phyloP scores from a whole-genome alignment of 768 basidiomycete genomes.

The Goffeauzyma gilvescens region DNA sequence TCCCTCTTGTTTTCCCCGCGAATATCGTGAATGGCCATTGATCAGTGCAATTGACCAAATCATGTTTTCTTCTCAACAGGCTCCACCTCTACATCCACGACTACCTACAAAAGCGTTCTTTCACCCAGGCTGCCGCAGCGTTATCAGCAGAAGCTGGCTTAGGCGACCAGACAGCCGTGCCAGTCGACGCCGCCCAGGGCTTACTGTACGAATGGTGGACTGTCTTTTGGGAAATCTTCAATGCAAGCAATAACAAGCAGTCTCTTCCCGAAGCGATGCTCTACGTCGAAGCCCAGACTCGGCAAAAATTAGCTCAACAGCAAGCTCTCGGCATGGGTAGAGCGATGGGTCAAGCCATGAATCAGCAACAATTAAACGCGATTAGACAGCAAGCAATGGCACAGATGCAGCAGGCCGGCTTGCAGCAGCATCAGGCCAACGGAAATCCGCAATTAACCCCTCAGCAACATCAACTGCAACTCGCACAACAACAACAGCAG shows the following conservation, averaged over 20 bases:
- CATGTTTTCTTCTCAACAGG: too few relatives aligned
- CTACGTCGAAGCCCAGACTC: slow-evolving; percentile 27
- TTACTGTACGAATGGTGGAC: slow-evolving; percentile 33
- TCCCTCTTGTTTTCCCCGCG: background rate
- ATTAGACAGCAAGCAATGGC: slow-evolving; percentile 1
- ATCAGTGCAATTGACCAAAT: background rate
- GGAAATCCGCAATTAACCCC: slow-evolving; percentile 3
- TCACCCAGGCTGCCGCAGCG: slow-evolving; percentile 22
- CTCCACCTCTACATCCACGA: slow-evolving; percentile 33
- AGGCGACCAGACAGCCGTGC: slow-evolving; percentile 21
- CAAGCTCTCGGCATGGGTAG: slow-evolving; percentile 8
- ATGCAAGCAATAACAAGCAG: slow-evolving; percentile 17
- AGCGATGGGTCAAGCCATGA: slow-evolving; percentile 4
- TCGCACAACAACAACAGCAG: slow-evolving; percentile 11
- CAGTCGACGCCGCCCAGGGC: slow-evolving; percentile 32
- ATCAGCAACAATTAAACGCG: slow-evolving; percentile 8
- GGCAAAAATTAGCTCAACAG: slow-evolving; percentile 11
- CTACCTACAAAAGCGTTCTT: slow-evolving; percentile 31
- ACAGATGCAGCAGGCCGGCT: background rate
- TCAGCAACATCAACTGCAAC: slow-evolving; percentile 7
- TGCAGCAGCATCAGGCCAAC: background rate
- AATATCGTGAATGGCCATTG: background rate
- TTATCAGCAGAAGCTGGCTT: slow-evolving; percentile 26
- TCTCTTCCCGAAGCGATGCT: slow-evolving; percentile 17
- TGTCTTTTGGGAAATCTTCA: slow-evolving; percentile 31